phyloP scores from a whole-genome alignment of 768 basidiomycete species.

The Auricularia auricula-judae region DNA sequence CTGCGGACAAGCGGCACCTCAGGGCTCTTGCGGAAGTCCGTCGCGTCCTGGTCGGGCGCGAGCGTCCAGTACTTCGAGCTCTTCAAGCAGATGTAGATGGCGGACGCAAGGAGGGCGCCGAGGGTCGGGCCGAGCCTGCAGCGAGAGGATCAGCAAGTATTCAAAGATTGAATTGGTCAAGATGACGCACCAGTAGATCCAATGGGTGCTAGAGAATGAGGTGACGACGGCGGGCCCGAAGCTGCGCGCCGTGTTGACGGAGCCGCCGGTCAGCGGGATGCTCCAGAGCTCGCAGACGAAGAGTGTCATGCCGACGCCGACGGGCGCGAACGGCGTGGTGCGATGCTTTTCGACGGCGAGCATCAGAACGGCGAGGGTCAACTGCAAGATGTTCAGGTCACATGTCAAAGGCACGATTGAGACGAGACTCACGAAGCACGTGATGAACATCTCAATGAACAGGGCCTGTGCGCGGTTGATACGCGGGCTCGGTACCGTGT shows the following conservation, averaged over 20 bases:
- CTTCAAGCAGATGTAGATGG: constrained; percentile 49
- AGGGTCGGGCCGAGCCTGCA: constrained; percentile 45
- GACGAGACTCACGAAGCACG: constrained; percentile 35
- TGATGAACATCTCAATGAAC: constrained; percentile 66
- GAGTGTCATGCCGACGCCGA: constrained; percentile 55
- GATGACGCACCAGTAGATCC: constrained; percentile 26
- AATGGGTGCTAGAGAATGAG: constrained; percentile 40
- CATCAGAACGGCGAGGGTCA: constrained; percentile 9
- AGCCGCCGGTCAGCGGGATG: constrained; percentile 36
- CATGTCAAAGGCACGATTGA: neutral
- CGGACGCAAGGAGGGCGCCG: constrained; percentile 47
- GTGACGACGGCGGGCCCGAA: constrained; percentile 61
- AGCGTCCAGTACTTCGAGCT: constrained; percentile 43
- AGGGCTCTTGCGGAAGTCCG: constrained; percentile 14
- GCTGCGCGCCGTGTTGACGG: constrained; percentile 57
- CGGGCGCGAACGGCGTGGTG: constrained; percentile 32
- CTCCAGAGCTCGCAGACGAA: constrained; percentile 49
- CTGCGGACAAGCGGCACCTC: neutral
- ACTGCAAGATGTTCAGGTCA: constrained; percentile 1
- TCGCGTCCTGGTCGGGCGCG: constrained; percentile 37
- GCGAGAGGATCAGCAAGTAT: too few species aligned
- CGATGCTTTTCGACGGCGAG: constrained; percentile 14
- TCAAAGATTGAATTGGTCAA: too few species aligned
- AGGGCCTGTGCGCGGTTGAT: constrained; percentile 46
- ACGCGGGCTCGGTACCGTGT: constrained; percentile 32